Evolutionary conservation across 352 stramenopile genomes (phyloP).

Genomic region (Plasmopara viticola): DNA sequence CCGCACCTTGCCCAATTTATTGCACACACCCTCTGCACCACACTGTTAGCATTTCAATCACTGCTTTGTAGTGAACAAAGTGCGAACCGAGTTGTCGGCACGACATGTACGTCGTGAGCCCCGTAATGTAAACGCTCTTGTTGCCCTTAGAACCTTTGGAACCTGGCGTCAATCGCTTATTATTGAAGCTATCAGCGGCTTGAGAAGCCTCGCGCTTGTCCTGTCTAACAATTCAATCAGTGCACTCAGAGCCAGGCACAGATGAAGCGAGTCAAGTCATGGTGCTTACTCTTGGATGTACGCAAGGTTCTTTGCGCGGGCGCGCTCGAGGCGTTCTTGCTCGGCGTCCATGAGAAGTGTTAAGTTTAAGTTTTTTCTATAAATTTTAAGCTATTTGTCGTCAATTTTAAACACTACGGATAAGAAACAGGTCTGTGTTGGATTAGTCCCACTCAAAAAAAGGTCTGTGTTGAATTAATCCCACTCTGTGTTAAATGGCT

Average conservation of each 20-base stretch:
- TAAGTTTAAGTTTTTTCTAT: background rate
- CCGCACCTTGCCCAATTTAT: slow-evolving; percentile 71
- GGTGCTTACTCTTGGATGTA: slow-evolving; percentile 51
- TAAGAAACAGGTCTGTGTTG: background rate
- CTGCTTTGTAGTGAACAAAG: background rate
- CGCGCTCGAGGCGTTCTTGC: slow-evolving; percentile 49
- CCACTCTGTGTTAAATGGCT: too few relatives aligned
- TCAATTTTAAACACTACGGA: slow-evolving; percentile 1
- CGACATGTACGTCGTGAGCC: slow-evolving; percentile 73
- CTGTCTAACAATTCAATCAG: slow-evolving; percentile 23
- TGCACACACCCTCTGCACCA: slow-evolving; percentile 54
- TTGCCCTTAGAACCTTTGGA: slow-evolving; percentile 30
- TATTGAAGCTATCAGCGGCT: slow-evolving; percentile 6
- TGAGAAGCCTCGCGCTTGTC: slow-evolving; percentile 38
- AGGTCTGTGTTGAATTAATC: too few relatives aligned
- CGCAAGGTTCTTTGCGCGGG: slow-evolving; percentile 62
- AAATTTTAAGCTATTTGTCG: background rate
- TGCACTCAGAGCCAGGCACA: background rate
- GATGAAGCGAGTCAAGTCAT: background rate
- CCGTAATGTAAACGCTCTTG: slow-evolving; percentile 75
- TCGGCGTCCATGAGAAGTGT: slow-evolving; percentile 33
- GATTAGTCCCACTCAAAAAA: too few relatives aligned
- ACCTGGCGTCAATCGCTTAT: background rate
- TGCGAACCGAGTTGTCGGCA: slow-evolving; percentile 70
- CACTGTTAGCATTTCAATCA: slow-evolving; percentile 1